phyloP scores from a whole-genome alignment of 805 yeast species.

The Millerozyma miso region DNA sequence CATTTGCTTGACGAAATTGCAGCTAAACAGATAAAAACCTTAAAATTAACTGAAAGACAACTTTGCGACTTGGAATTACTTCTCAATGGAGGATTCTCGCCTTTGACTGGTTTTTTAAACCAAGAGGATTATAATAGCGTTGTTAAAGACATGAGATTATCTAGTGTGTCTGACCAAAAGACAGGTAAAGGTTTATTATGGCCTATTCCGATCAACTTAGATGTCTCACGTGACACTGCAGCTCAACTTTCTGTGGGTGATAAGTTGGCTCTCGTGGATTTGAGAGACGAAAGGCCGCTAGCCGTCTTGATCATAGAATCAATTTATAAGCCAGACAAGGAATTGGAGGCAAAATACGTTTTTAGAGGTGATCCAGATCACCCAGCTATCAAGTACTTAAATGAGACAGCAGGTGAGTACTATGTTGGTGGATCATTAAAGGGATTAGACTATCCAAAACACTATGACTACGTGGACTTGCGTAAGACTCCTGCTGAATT shows the following conservation, averaged over 20 bases:
- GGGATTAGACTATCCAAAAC: conserved; percentile 79
- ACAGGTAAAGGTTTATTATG: conserved; percentile 64
- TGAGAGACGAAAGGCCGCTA: conserved; percentile 71
- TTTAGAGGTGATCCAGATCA: conserved; percentile 97
- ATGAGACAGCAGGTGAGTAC: conserved; percentile 70
- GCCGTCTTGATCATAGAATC: conserved; percentile 81
- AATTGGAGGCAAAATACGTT: conserved; percentile 74
- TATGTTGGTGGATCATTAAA: conserved; percentile 87
- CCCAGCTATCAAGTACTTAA: conserved; percentile 79
- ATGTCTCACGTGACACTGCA: conserved; percentile 52
- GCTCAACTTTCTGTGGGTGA: conserved; percentile 46
- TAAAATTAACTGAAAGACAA: conserved; percentile 75
- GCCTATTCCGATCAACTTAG: conserved; percentile 92
- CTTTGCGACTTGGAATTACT: conserved; percentile 90
- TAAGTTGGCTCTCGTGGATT: conserved; percentile 71
- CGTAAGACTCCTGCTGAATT: conserved; percentile 90
- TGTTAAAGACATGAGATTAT: conserved; percentile 63
- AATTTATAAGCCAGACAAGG: conserved; percentile 77
- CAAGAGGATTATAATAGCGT: conserved; percentile 68
- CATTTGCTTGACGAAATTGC: conserved; percentile 58
- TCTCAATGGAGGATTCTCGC: conserved; percentile 92
- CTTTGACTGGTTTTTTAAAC: conserved; percentile 62
- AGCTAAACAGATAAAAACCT: conserved; percentile 34
- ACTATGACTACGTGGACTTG: conserved; percentile 83
- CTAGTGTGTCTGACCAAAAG: conserved; percentile 34